Conservation (phyloP, 441 rosid species). For the Populus trichocarpa region DNA sequence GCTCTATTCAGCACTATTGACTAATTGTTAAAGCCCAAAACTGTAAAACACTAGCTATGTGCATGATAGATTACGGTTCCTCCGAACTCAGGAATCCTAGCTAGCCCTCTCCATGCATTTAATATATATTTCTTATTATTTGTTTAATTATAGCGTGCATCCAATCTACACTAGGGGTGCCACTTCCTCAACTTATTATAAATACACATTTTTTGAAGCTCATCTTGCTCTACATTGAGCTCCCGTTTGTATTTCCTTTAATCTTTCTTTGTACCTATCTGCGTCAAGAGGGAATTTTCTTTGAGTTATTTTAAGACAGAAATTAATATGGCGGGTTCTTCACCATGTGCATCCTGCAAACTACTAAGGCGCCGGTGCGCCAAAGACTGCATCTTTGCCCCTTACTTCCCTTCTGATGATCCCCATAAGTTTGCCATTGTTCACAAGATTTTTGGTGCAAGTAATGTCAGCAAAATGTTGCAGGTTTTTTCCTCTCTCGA, state of each 20-base stretch:
- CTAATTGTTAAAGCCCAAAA: neutral
- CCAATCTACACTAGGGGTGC: conserved; percentile 25
- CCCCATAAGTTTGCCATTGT: conserved; percentile 39
- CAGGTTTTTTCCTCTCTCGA: conserved; percentile 44
- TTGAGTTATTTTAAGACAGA: neutral
- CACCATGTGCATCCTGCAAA: conserved; percentile 96
- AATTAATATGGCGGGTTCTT: conserved; percentile 62
- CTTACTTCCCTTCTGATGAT: conserved; percentile 77
- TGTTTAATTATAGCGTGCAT: conserved; percentile 32
- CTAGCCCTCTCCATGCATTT: neutral
- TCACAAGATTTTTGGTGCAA: conserved; percentile 92
- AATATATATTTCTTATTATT: neutral
- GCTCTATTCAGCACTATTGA: neutral
- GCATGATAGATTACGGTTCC: neutral
- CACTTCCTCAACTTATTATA: conserved; percentile 39
- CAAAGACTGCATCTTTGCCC: conserved; percentile 87
- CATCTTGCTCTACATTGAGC: conserved; percentile 35
- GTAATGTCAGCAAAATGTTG: conserved; percentile 91
- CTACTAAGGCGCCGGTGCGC: conserved; percentile 79
- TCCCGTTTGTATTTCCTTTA: conserved; percentile 9
- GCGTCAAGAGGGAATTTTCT: too few relatives aligned
- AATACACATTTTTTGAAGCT: conserved; percentile 28
- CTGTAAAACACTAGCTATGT: conserved; percentile 1
- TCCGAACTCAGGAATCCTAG: conserved; percentile 6
- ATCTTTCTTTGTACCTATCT: conserved; percentile 1